Evolutionary conservation across 257 asterid genomes (phyloP).

Genomic region (Primulina huaijiensis): DNA sequence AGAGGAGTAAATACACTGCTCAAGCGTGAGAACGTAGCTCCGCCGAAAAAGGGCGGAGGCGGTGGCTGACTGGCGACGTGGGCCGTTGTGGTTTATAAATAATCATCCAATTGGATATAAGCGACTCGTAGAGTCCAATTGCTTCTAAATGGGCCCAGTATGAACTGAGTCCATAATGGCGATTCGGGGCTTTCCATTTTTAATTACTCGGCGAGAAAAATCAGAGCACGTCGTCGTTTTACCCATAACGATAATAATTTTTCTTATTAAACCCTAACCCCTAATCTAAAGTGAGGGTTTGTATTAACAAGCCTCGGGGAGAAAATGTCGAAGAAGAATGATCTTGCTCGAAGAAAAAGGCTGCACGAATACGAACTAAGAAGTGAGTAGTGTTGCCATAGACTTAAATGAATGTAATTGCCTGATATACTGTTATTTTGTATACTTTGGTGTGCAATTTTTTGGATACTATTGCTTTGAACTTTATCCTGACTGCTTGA

Average conservation of each 20-base stretch:
- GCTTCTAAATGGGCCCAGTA: neutral
- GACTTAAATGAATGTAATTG: neutral
- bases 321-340: conserved; percentile 94
- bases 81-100: neutral
- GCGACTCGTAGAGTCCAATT: neutral
- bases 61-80: neutral
- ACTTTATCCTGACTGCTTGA: neutral
- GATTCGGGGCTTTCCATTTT: too few relatives aligned
- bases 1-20: neutral
- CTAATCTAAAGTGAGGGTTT: conserved; percentile 31
- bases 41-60: conserved; percentile 1
- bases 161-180: too few relatives aligned
- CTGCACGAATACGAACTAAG: conserved; percentile 69
- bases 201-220: too few relatives aligned
- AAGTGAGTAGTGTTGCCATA: conserved; percentile 52
- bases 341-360: conserved; percentile 70
- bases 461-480: neutral
- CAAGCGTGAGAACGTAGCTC: neutral
- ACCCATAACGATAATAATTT: too few relatives aligned
- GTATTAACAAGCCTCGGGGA: neutral
- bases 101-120: neutral
- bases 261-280: too few relatives aligned
- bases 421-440: neutral
- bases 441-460: neutral
- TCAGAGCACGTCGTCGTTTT: too few relatives aligned